Conservation (phyloP, 2,329 filamentous ascomycete species). For the Fusarium sp. region DNA sequence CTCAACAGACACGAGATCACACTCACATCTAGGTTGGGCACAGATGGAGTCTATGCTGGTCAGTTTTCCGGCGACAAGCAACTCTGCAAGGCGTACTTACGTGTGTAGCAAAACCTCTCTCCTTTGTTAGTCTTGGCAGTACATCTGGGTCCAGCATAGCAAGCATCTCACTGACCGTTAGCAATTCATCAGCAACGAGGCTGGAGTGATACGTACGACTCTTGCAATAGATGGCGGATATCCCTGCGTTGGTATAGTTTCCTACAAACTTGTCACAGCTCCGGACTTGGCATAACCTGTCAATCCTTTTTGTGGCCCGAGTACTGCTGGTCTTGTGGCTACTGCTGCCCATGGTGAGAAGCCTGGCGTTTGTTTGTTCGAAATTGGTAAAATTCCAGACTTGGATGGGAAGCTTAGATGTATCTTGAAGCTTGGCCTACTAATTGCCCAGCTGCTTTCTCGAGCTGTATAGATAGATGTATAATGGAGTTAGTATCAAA, state of each 20-base stretch:
- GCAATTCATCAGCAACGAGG: accelerated
- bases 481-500: too few species aligned
- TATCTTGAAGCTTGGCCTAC: neutral
- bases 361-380: neutral
- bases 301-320: too few species aligned
- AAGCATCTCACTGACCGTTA: slow-evolving; percentile 6
- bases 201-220: neutral
- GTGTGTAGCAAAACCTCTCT: neutral
- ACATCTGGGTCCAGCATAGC: neutral
- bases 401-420: neutral
- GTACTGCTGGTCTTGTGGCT: neutral
- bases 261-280: neutral
- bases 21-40: neutral
- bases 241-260: neutral
- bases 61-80: accelerated
- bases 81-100: neutral
- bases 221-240: neutral
- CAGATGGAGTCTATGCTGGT: slow-evolving; percentile 15
- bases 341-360: neutral
- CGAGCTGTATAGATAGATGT: neutral
- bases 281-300: neutral
- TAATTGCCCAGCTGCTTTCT: neutral
- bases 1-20: neutral
- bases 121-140: neutral
- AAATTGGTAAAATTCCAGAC: neutral